Conservation (phyloP, 2,329 filamentous ascomycete genomes). For the Dactylonectria macrodidyma region DNA sequence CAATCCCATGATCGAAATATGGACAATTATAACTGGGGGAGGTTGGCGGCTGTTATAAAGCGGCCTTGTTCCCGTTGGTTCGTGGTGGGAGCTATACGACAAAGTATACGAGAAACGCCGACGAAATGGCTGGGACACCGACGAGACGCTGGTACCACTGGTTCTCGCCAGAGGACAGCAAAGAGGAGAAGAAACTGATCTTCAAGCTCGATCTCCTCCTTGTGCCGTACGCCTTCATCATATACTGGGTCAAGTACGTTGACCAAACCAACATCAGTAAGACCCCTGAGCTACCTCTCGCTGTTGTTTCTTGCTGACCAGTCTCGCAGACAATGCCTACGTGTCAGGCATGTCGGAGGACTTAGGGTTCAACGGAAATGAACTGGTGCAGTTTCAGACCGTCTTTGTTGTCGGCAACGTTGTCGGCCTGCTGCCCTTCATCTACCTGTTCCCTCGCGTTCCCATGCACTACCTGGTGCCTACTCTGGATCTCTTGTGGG, state of each 20-base stretch:
- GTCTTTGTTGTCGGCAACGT: slow-evolving; percentile 41
- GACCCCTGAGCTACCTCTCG: accelerated
- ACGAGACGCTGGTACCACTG: slow-evolving; percentile 53
- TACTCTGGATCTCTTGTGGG: slow-evolving; percentile 34
- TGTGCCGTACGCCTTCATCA: slow-evolving; percentile 60
- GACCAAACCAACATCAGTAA: slow-evolving; percentile 42
- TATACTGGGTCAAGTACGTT: slow-evolving; percentile 41
- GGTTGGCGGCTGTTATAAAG: slow-evolving; percentile 3
- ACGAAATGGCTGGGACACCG: slow-evolving; percentile 26
- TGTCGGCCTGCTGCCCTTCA: slow-evolving; percentile 36
- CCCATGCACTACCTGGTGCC: slow-evolving; percentile 39
- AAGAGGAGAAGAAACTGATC: slow-evolving; percentile 57
- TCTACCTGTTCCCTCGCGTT: slow-evolving; percentile 36
- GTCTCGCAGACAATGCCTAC: slow-evolving; percentile 34
- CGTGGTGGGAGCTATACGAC: neutral
- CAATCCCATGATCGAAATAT: neutral
- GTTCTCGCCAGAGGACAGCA: slow-evolving; percentile 64
- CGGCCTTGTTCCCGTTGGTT: neutral
- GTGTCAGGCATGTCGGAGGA: slow-evolving; percentile 40
- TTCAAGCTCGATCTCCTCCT: slow-evolving; percentile 70
- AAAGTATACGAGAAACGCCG: neutral
- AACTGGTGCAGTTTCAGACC: slow-evolving; percentile 39
- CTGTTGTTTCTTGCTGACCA: slow-evolving; percentile 2
- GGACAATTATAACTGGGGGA: neutral
- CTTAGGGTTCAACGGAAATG: slow-evolving; percentile 33